Evolutionary conservation across 805 yeast species (phyloP).

Genomic region (Saccharomycopsis sp.): DNA sequence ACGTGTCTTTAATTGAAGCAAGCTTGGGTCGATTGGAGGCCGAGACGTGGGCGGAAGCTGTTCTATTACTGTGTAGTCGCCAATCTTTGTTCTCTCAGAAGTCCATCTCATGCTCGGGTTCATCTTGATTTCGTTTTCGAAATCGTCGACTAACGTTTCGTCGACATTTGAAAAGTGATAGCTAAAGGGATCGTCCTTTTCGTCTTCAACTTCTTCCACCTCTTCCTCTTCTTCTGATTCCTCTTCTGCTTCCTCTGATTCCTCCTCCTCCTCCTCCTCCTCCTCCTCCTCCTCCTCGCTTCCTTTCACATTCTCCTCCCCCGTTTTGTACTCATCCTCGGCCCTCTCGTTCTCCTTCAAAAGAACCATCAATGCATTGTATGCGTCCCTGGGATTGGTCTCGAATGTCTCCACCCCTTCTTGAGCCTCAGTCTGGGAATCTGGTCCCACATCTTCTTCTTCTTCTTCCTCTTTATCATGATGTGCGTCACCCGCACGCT

Average conservation of each 20-base stretch:
- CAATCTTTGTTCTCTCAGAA: slow-evolving; percentile 22
- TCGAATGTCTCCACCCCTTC: slow-evolving; percentile 19
- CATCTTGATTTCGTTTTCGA: slow-evolving; percentile 14
- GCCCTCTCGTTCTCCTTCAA: slow-evolving; percentile 38
- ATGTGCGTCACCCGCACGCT: too few species aligned
- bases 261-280: slow-evolving; percentile 25
- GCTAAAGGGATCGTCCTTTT: slow-evolving; percentile 60
- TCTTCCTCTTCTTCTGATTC: slow-evolving; percentile 22
- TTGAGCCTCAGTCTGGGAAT: not conserved
- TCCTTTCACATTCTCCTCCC: slow-evolving; percentile 20
- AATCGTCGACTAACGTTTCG: slow-evolving; percentile 11
- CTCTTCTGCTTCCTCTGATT: slow-evolving; percentile 25
- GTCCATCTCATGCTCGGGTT: slow-evolving; percentile 28
- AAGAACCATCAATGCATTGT: slow-evolving; percentile 58
- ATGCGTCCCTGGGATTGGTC: slow-evolving; percentile 38
- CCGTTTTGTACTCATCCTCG: slow-evolving; percentile 14
- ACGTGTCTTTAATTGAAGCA: slow-evolving; percentile 8
- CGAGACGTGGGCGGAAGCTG: slow-evolving; percentile 31
- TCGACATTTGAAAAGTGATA: slow-evolving; percentile 53
- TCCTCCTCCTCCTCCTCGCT: slow-evolving; percentile 23
- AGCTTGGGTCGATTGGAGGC: not conserved
- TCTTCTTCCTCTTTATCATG: not conserved
- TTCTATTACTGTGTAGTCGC: slow-evolving; percentile 28
- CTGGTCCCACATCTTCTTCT: not conserved
- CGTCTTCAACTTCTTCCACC: slow-evolving; percentile 33